phyloP scores from a whole-genome alignment of 345 rosid genomes.

The Raphanus sativus region DNA sequence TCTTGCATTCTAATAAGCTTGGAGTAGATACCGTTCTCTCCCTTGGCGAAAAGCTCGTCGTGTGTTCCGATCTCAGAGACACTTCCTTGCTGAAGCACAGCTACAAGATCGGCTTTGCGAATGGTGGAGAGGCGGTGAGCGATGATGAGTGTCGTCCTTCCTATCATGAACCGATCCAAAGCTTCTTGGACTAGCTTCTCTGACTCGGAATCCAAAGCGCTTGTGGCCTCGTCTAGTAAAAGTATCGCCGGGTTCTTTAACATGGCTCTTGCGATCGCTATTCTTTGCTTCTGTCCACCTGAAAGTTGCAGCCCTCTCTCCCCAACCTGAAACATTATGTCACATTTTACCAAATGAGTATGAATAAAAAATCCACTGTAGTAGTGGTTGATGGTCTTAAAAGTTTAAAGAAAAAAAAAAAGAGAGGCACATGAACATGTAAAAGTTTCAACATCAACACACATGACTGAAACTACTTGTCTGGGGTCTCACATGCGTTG shows the following conservation, averaged over 20 bases:
- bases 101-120: not conserved
- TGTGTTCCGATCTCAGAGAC: not conserved
- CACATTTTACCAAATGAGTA: not conserved
- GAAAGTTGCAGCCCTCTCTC: not conserved
- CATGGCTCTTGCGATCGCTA: not conserved
- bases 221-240: not conserved
- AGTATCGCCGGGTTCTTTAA: not conserved
- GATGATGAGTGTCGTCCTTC: not conserved
- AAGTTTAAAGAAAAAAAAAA: not conserved
- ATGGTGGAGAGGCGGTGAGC: not conserved
- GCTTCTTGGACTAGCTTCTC: not conserved
- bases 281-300: not conserved
- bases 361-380: not conserved
- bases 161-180: not conserved
- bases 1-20: not conserved
- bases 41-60: not conserved
- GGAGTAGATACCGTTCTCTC: not conserved
- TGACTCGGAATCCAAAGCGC: not conserved
- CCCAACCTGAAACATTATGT: not conserved
- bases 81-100: not conserved
- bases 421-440: not conserved
- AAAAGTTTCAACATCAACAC: not conserved
- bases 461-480: not conserved
- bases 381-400: not conserved
- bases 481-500: not conserved